Base-by-base conservation (phyloP, 768 basidiomycete species). In the Lactarius trivialis region DNA sequence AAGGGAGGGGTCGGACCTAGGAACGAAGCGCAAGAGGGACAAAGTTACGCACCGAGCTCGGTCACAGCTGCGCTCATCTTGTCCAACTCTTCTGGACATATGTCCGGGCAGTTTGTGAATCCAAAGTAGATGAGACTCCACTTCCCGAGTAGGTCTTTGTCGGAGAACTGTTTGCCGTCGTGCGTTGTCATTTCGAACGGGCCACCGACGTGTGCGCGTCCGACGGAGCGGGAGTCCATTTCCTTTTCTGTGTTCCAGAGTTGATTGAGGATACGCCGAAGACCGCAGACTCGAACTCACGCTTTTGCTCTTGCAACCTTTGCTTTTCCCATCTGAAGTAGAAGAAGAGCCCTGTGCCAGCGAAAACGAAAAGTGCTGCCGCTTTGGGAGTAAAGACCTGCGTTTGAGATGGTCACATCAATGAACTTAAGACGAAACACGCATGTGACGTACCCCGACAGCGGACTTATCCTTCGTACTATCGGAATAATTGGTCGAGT, bases 81-180 rank as follows among this genome's bases (percentile, higher is more conserved):
- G 78, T 99, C 97, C 32, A 99, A 80, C 75, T 98, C 96, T 58
- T 95, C 91, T 1, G 97, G 97, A 71, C 97, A 99, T 58, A 99
- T 98, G 74, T 99, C 97, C 7, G 97, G 96, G 74, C 97, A 99
- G 74, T 99, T 96, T 33, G 96, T 95, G 78, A 98, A 99, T n/a
- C 97, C 97, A 75, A 99, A 99, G 77, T 98, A 92, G 51, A 91
- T 81, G 62, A 92, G 76, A n/a, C 81, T 89, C 92, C 92, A 98
- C 76, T 91, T 89, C 37, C 94, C 95, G 28, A 89, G 73, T 51
- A 98, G 76, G 70, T 96, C 83, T 58, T 89, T 76, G 50, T 98
- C 88, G 1, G 93, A 89, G 75, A 93, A 98, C 0, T 82, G 73
- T 58, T 71, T 72, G 60, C 84, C 85, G 9, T 84, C 76, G 52